Evolutionary conservation across 2,329 filamentous ascomycete species (phyloP), one percentile per base, ranked within the genome.

Genomic region (Hypoxylon sp.): DNA sequence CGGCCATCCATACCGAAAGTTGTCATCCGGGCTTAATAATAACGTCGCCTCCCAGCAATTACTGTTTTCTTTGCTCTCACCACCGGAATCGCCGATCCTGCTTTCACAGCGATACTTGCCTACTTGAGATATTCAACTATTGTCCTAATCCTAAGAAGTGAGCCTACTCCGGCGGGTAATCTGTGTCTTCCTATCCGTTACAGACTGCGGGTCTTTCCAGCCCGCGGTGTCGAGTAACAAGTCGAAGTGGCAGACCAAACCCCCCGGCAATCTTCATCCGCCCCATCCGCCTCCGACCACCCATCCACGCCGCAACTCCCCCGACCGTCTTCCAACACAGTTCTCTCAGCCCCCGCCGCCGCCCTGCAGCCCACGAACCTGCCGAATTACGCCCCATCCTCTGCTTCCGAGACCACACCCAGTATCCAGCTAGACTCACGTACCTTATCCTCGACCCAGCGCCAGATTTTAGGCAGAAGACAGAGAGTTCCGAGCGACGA

Each of bases 181-280:
- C 27, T 20, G 27, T 30, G 45, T 43, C 32, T 40, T 31, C 57
- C 46, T 25, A 38, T 57, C 31, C 47, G 30, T 59, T 57, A 38
- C 32, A 63, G 52, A 62, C 63, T 67, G 73, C 71, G 73, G 76
- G 72, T 73, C 59, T 64, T 62, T 47, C 55, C 55, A 62, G 54
- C 74, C 79, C 77, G 75, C 75, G 74, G 64, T 63, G 73, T 65
- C 52, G 37, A 55, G 53, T 42, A 57, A 58, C 38, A 34, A 72
- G 75, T 84, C 84, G 86, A 84, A 80, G 87, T 90, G 87, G 87
- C 87, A 81, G 81, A 88, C 83, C 81, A 84, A 78, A 77, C 68
- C 70, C 76, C 81, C 73, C 76, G 74, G 70, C 72, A 75, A 55
- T 61, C 64, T 71, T 71, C 66, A 72, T 71, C 74, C 73, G 76